Evolutionary conservation across 495 filamentous ascomycete genomes (phyloP), one percentile per base, ranked within the genome.

Genomic region (Sphaerosporella brunnea): DNA sequence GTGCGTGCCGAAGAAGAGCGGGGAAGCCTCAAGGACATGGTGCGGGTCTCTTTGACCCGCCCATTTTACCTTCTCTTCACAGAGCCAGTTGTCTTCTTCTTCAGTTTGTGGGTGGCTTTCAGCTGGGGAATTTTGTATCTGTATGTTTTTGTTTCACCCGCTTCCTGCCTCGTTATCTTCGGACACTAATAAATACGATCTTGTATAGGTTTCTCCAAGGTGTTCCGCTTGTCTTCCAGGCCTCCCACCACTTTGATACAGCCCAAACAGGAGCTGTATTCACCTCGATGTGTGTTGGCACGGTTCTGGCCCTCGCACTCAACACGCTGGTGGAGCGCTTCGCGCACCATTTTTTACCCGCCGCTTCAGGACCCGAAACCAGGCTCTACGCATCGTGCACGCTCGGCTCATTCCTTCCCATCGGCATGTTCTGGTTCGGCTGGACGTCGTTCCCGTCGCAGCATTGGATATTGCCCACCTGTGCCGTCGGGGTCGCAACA

Each of bases 11-110:
- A 94, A 53, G 84, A 93, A 56, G 78, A 92, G 56, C 73, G 81
- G 8, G 43, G 13, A 8, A n/a, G 21, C 11, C 53, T 93, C 30
- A 54, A 51, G 9, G 73, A 73, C 52, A 84, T 88, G 77, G 79
- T 94, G 45, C 66, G 68, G 23, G 74, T 84, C 21, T 90, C 84
- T 0, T 64, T 83, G 19, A 81, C 75, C 39, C 73, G 85, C 11
- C 86, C 87, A 3, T 93, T 95, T 64, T 67, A 83, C 49, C 70
- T 96, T 24, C 78, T 96, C 19, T 65, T 83, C 55, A 93, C 85
- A 9, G 88, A 95, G 54, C 83, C 87, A 0, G 84, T 94, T 10
- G 85, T 95, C 16, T 93, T 94, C 66, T 93, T 80, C 67, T 96
- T 94, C 64, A 87, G 81, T 19, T 66, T 92, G 11, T 95, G 88